Base-by-base conservation (phyloP, 78 protist genomes). In the Blattamonas nauphoetae region DNA sequence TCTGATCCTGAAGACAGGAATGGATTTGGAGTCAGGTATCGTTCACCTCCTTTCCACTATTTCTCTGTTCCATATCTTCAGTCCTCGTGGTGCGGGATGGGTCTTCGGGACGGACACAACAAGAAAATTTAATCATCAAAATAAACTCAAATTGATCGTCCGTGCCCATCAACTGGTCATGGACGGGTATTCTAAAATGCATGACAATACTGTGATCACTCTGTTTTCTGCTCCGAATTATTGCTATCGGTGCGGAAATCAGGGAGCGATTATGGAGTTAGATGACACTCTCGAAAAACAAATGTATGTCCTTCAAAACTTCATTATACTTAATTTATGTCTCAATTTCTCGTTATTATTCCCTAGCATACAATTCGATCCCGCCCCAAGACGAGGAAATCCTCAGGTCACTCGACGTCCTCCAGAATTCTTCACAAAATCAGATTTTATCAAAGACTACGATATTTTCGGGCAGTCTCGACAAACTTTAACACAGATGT, bases 141-240 rank as follows among this genome's bases (percentile, higher is more conserved):
- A 97, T 83, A 90, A 88, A 41, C 82, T 97, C 35, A 86, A 78
- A 3, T 85, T 93, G 29, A 89, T 96, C 11, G 90, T 92, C 0
- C 89, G 99, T n/a, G 99, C 99, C 2, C 99, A 97, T 46, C 99
- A 97, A 89, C 95, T 97, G 43, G 94, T 93, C 41, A 94, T 94
- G 97, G 98, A 97, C 86, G 95, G 86, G 41, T 29, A 34, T 86
- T 29, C 1, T 32, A 36, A 4, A 5, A 5, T 80, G 88, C 99
- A 97, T 88, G 91, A 89, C 45, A 0, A 89, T 44, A 90, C 94
- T 45, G 97, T 94, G 2, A 93, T 95, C 81, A 97, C 98, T 32
- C 92, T 98, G 80, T 98, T 98, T 87, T 85, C 93, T 0, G 99
- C 99, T 2, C 99, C 99, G 2, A 97, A 98, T 92, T 98, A 98